Conservation (phyloP, 805 yeast species). For the Isabelozyma gotoi region DNA sequence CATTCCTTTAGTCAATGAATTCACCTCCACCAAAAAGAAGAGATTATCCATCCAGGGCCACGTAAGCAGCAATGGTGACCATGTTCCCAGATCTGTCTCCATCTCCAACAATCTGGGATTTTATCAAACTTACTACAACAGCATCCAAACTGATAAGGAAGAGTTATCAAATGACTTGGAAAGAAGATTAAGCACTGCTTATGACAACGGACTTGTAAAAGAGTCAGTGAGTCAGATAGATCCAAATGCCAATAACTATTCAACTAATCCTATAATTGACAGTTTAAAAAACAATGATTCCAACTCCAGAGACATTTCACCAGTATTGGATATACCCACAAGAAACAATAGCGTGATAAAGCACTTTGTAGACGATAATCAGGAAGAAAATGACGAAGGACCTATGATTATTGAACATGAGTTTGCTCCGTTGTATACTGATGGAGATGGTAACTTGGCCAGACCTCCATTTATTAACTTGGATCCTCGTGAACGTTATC, state of each 20-base stretch:
- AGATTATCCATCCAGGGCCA: conserved; percentile 23
- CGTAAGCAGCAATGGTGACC: conserved; percentile 7
- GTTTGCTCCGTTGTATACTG: conserved; percentile 34
- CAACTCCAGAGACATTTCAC: background rate
- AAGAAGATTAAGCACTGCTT: conserved; percentile 23
- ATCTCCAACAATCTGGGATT: conserved; percentile 12
- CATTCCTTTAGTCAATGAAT: conserved; percentile 20
- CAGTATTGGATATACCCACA: background rate
- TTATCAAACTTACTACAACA: conserved; percentile 18
- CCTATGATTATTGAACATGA: conserved; percentile 28
- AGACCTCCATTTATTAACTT: conserved; percentile 46
- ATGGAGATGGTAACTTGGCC: conserved; percentile 36
- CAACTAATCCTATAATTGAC: conserved; percentile 5
- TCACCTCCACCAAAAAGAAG: conserved; percentile 26
- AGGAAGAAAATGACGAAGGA: background rate
- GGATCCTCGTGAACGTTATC: conserved; percentile 44
- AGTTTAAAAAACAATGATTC: background rate
- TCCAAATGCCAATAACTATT: conserved; percentile 3
- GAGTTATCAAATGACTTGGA: conserved; percentile 25
- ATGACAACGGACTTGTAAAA: conserved; percentile 12
- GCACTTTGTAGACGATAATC: background rate
- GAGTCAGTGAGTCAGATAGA: conserved; percentile 8
- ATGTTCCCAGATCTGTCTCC: conserved; percentile 27
- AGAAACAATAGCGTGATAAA: background rate
- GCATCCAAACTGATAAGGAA: conserved; percentile 15